These are phyloP conservation scores for Ilyonectria mors-panacis DNA, from an alignment of 2,329 filamentous ascomycete species.

Conservation along the genomic window DNA sequence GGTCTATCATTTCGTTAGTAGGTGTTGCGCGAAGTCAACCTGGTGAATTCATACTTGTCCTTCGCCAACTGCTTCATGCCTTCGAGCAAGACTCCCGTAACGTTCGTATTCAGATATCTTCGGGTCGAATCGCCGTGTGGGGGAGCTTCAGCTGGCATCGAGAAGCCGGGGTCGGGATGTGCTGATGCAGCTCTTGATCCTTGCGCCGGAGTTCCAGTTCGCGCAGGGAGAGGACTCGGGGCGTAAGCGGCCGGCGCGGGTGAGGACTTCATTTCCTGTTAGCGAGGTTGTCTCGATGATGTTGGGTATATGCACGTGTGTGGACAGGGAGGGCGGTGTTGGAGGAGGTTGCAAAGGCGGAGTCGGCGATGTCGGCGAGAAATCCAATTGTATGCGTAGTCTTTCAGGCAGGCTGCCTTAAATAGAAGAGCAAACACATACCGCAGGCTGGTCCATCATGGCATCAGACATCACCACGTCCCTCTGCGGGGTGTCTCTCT, in stretches of 20 bases:
- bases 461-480: slow-evolving; percentile 63
- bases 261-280: slow-evolving; percentile 51
- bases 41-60: slow-evolving; percentile 73
- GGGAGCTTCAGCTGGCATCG: slow-evolving; percentile 73
- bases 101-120: slow-evolving; percentile 79
- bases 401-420: not conserved
- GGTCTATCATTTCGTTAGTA: slow-evolving; percentile 62
- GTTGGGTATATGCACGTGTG: not conserved
- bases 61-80: slow-evolving; percentile 82
- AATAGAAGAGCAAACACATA: slow-evolving; percentile 45
- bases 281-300: slow-evolving; percentile 24
- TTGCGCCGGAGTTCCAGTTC: slow-evolving; percentile 66
- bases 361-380: not conserved
- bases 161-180: slow-evolving; percentile 67
- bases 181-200: slow-evolving; percentile 70
- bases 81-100: slow-evolving; percentile 78
- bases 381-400: not conserved
- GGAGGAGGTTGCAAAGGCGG: not conserved
- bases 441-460: slow-evolving; percentile 57
- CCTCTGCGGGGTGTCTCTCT: slow-evolving; percentile 48
- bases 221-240: slow-evolving; percentile 60
- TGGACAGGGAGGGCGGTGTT: not conserved
- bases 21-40: not conserved
- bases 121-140: slow-evolving; percentile 78
- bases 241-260: slow-evolving; percentile 55